Base-by-base conservation (phyloP, 805 yeast species). In the Priceomyces fermenticarens region DNA sequence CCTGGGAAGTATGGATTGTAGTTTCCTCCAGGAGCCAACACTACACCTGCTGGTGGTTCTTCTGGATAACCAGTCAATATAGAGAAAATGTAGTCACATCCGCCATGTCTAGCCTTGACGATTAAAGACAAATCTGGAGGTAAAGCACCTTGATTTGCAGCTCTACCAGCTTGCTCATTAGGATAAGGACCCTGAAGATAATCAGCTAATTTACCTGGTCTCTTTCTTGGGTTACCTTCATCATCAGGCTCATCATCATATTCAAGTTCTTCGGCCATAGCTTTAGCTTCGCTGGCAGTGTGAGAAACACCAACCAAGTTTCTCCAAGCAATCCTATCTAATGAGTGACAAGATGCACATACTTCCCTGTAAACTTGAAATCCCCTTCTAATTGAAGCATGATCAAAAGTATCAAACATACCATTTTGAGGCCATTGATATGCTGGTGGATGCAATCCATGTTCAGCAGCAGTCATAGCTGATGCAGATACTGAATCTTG, bases 1-100 rank as follows among this genome's bases (percentile, higher is more conserved):
- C 98, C 98, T 67, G 99, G 98, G 96, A 93, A 93, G 79, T 93
- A 93, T 62, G 99, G 99, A 80, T 93, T 93, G 75, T 93, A 93
- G 83, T 93, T 93, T 48, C 95, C 70, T 51, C 99, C 99, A 48
- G 88, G 85, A 44, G 98, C 95, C 57, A 93, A 77, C 39, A 67
- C 77, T 46, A 88, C 97, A 76, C 99, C 99, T 26, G 97, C 98
- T 54, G 99, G 99, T 47, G 96, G 86, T 48, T 93, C 98, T 36
- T 93, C 99, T 59, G 98, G 98, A 77, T 93, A 93, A 63, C 99
- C 99, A 48, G 98, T 93, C 70, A 93, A 83, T 62, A 93, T 73
- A 25, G 97, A 72, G 70, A 93, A 93, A 66, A 93, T 85, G 73
- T 93, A 93, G 69, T 93, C 98, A 64, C 86, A 78, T 54, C 88